Base-by-base conservation (phyloP, 2,329 filamentous ascomycete species). In the Blastomyces silverae region DNA sequence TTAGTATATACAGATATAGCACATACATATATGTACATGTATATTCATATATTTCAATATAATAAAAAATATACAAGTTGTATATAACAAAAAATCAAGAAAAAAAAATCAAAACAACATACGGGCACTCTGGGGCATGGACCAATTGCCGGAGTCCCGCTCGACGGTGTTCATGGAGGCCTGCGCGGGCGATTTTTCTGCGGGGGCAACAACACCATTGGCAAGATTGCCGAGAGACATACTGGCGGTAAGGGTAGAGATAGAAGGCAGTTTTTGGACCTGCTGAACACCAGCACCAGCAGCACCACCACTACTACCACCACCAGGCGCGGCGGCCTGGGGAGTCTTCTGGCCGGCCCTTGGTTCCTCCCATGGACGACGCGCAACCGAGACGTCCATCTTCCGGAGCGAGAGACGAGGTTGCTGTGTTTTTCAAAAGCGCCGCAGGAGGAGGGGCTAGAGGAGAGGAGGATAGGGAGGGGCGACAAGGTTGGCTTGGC, bases 61-160 rank as follows among this genome's bases (percentile, higher is more conserved):
- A 52, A 52, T 52, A n/a, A 25, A 20, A 20, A 50, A 53, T 7
- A 37, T 28, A n/a, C 28, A 17, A 62, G 22, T 7, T 53, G 20
- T 13, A 62, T 20, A n/a, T n/a, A n/a, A n/a, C n/a, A n/a, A 57
- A 57, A 57, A 34, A 39, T 3, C 7, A 37, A 37, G 1, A 42
- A 56, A 44, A 44, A 44, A 28, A 56, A 17, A 13, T 56, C 53
- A 15, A 58, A 63, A 73, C 79, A 63, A 73, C 79, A 72, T 75
- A 84, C 83, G 81, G 71, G 83, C 83, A 73, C 82, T 84, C 70
- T 83, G 83, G 66, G 83, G 81, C 70, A 84, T 82, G 63, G 83
- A 84, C 83, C 83, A 85, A 72, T 82, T 84, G 66, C 84, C 83
- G 28, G 83, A 85, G 72, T 85, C 83, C 66, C 83, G 81, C 71